Evolutionary conservation across 2,329 filamentous ascomycete species (phyloP).

Genomic region (Cladophialophora exuberans): DNA sequence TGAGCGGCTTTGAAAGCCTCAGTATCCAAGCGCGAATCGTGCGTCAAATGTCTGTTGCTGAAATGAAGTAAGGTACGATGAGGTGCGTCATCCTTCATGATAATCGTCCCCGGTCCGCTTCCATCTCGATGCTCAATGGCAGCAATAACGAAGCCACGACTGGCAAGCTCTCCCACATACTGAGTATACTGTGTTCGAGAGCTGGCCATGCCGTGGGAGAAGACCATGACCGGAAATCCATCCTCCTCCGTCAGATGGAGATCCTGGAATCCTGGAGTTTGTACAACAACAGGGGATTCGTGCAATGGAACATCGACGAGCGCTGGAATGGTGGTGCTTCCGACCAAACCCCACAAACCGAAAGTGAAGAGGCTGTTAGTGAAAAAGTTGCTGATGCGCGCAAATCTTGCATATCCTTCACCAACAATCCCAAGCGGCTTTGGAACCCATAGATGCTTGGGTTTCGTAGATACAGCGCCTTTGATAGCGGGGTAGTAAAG

Average conservation of each 20-base stretch:
- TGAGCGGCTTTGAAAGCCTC: conserved; percentile 32
- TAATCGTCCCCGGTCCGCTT: conserved; percentile 30
- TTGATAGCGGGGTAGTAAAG: conserved; percentile 32
- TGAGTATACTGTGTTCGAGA: conserved; percentile 34
- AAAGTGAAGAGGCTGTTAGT: conserved; percentile 31
- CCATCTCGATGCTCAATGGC: conserved; percentile 34
- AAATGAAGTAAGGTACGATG: conserved; percentile 24
- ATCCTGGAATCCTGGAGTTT: conserved; percentile 4
- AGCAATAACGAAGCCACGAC: conserved; percentile 30
- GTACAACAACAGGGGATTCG: conserved; percentile 12
- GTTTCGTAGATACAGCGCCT: conserved; percentile 20
- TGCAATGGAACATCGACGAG: conserved; percentile 33
- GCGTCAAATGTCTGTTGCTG: conserved; percentile 20
- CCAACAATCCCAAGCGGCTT: conserved; percentile 28
- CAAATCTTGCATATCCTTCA: conserved; percentile 33
- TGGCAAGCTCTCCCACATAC: conserved; percentile 32
- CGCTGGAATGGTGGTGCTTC: conserved; percentile 32
- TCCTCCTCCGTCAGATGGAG: conserved; percentile 19
- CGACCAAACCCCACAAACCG: conserved; percentile 29
- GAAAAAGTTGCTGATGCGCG: conserved; percentile 32
- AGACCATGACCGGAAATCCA: conserved; percentile 31
- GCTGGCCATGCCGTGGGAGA: conserved; percentile 34
- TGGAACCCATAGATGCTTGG: conserved; percentile 33
- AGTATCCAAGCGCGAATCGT: conserved; percentile 16
- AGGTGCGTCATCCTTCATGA: conserved; percentile 21